Percentiles rank a stretch among this genome's conserved stretches.
These are phyloP conservation scores for Pseudonitzschia multiseries DNA, from an alignment of 108 stramenopile genomes.

Conservation along the genomic window DNA sequence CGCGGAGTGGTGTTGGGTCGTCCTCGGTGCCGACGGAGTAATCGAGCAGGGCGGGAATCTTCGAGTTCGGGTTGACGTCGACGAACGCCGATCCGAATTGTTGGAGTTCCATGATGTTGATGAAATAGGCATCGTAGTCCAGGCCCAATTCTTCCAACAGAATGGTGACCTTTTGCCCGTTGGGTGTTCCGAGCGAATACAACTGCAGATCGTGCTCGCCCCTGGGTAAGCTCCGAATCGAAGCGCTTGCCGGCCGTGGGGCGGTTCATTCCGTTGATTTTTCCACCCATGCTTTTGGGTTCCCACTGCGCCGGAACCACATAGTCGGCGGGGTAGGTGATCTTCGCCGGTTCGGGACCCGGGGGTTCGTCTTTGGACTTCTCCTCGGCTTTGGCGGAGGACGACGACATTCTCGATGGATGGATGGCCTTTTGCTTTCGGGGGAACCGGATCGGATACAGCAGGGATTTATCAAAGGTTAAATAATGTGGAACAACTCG, in stretches of 20 bases:
- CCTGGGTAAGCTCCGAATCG: constrained; percentile 49
- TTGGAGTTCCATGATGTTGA: constrained; percentile 64
- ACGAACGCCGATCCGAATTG: constrained; percentile 87
- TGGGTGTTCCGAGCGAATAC: constrained; percentile 83
- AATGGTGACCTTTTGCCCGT: constrained; percentile 86
- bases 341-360: not conserved
- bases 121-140: constrained; percentile 77
- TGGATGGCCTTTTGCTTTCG: no score
- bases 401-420: not conserved
- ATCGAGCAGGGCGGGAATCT: constrained; percentile 85
- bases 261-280: constrained; percentile 41
- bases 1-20: constrained; percentile 38
- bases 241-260: constrained; percentile 76
- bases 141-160: constrained; percentile 78
- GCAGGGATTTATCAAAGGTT: no score
- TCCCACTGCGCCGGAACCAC: constrained; percentile 51
- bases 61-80: constrained; percentile 84
- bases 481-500: not conserved
- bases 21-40: not conserved
- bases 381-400: not conserved
- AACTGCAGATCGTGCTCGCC: constrained; percentile 79
- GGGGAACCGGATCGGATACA: no score
- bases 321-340: constrained; percentile 28
- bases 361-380: not conserved
- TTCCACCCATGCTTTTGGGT: constrained; percentile 28